Percentiles rank a stretch among this genome's conserved stretches.
Conservation (phyloP, 2,329 filamentous ascomycete genomes). For the Tolypocladium pustulatum region DNA sequence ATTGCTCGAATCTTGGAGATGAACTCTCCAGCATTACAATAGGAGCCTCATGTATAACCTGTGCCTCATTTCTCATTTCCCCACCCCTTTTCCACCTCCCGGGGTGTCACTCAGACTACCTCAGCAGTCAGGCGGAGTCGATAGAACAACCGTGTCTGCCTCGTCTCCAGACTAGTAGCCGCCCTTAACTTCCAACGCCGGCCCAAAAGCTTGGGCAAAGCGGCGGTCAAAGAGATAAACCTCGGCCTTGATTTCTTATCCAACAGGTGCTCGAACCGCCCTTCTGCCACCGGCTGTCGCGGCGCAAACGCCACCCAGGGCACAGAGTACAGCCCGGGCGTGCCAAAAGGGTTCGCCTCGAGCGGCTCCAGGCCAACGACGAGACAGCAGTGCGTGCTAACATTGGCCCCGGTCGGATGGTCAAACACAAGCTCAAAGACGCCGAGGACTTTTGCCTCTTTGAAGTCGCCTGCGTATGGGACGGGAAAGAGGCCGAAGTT, state of each 20-base stretch:
- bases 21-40: slow-evolving; percentile 3
- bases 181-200: slow-evolving; percentile 2
- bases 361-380: not conserved
- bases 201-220: too few species aligned
- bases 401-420: not conserved
- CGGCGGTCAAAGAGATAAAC: not conserved
- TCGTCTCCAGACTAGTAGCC: slow-evolving; percentile 12
- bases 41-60: not conserved
- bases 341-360: not conserved
- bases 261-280: slow-evolving; percentile 5
- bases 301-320: not conserved
- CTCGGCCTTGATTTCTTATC: not conserved
- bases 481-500: not conserved
- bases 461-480: not conserved
- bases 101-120: too few species aligned
- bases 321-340: not conserved
- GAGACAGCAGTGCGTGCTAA: not conserved
- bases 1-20: slow-evolving; percentile 22
- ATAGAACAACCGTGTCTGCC: slow-evolving; percentile 14
- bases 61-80: not conserved
- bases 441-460: not conserved
- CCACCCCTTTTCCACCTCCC: too few species aligned
- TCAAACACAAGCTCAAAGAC: not conserved
- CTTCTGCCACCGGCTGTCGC: not conserved
- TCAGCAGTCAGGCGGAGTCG: not conserved